These are phyloP conservation scores for Cordyceps fumosorosea DNA, from an alignment of 2,329 filamentous ascomycete genomes.

Conservation along the genomic window DNA sequence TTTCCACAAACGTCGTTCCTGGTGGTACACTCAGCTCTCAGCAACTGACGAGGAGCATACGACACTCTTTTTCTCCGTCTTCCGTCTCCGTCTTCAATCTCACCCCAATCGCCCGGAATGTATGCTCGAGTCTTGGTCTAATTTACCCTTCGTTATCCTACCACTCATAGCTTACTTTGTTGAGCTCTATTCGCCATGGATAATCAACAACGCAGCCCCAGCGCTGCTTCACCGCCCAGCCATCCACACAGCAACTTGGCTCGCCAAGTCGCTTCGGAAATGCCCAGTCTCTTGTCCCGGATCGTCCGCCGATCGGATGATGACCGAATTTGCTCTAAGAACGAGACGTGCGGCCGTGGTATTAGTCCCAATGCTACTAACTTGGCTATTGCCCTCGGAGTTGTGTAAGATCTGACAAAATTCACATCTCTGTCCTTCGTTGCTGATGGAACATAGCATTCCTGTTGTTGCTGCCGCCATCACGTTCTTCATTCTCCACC, in stretches of 20 bases:
- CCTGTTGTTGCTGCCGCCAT: slow-evolving; percentile 62
- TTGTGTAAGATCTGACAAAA: slow-evolving; percentile 51
- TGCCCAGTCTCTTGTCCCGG: slow-evolving; percentile 5
- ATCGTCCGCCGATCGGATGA: slow-evolving; percentile 8
- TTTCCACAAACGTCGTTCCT: slow-evolving; percentile 2
- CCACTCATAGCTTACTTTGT: not conserved
- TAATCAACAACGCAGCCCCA: not conserved
- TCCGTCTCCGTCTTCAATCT: not conserved
- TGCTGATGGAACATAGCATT: slow-evolving; percentile 49
- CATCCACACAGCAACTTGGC: slow-evolving; percentile 9
- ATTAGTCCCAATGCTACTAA: slow-evolving; percentile 48
- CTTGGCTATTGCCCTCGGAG: slow-evolving; percentile 61
- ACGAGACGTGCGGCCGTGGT: slow-evolving; percentile 54
- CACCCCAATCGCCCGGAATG: not conserved
- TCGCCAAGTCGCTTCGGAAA: slow-evolving; percentile 1
- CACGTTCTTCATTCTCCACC: slow-evolving; percentile 70
- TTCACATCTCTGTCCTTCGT: not conserved
- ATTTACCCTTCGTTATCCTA: not conserved
- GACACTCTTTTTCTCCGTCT: slow-evolving; percentile 1
- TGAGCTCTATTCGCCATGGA: slow-evolving; percentile 8
- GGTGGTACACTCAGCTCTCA: slow-evolving; percentile 4
- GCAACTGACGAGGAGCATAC: slow-evolving; percentile 11
- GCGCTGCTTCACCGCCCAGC: not conserved
- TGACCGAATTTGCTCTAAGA: slow-evolving; percentile 17
- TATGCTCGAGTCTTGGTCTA: not conserved